Base-by-base conservation (phyloP, 805 yeast genomes). In the Ogataea corticis region DNA sequence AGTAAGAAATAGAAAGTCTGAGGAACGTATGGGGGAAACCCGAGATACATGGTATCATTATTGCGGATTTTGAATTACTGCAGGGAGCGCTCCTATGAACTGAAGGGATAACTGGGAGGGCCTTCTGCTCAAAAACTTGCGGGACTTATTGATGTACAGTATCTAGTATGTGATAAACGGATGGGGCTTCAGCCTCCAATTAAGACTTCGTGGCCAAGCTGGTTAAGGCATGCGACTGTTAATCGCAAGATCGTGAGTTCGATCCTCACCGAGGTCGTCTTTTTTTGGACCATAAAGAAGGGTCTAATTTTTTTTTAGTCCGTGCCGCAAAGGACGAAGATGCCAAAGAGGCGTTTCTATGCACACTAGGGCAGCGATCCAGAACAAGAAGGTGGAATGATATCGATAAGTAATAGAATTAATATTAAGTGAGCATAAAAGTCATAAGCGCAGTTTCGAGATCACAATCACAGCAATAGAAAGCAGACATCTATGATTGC, bases 211-310 rank as follows among this genome's bases (percentile, higher is more conserved):
- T 54, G 58, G 58, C 58, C 58, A 54, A 54, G 58, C 58, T 54
- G 58, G 58, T 51, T 54, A 54, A 54, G 57, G 57, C 57, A 54
- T 54, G 54, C 57, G 57, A 54, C 57, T 54, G 57, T 54, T 54
- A 54, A 54, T 54, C 58, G 58, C 54, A 49, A 54, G 58, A 54
- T 54, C 58, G 58, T 54, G 58, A 54, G 58, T 54, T 54, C 58
- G 49, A 54, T 54, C 58, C 58, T 54, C 58, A 54, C 58, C 55
- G 52, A 46, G 58, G 55, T 51, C 58, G 58, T 30, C 36, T 28
- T 12, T 13, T 35, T 35, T 34, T 34, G 19, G 5, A 21, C 9
- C 25, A 21, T 5, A 21, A 5, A 10, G 10, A 12, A n/a, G 7
- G 17, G 16, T 13, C 6, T 3, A 3, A 5, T 36, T 25, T 36